Evolutionary conservation across 2,329 filamentous ascomycete species (phyloP).

Genomic region (Pseudogymnoascus sp.): DNA sequence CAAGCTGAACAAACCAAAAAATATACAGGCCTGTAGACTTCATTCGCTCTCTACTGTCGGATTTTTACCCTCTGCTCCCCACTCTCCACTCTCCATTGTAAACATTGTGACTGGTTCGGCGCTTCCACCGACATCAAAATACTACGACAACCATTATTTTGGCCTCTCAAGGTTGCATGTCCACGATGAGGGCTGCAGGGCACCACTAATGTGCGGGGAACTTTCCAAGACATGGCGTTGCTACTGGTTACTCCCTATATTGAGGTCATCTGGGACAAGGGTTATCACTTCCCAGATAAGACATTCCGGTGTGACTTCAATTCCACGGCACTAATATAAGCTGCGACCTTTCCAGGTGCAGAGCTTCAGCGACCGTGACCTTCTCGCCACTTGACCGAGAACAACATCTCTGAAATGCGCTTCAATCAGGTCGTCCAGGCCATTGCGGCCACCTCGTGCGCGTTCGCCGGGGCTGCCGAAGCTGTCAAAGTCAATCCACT

Average conservation of each 20-base stretch:
- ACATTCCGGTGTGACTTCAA: not conserved
- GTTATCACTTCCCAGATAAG: slow-evolving; percentile 7
- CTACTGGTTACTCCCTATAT: slow-evolving; percentile 3
- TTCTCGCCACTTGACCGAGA: not conserved
- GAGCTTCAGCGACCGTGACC: not conserved
- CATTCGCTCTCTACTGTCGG: not conserved
- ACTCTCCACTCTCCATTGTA: not conserved
- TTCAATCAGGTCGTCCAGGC: slow-evolving; percentile 11
- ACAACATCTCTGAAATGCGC: slow-evolving; percentile 14
- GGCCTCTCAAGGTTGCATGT: not conserved
- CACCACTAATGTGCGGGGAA: not conserved
- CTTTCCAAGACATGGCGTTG: not conserved
- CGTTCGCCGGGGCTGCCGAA: slow-evolving; percentile 30
- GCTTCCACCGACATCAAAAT: not conserved
- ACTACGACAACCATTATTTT: not conserved
- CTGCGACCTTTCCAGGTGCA: not conserved
- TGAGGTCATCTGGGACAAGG: not conserved
- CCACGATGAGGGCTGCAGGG: not conserved
- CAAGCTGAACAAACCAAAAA: not conserved
- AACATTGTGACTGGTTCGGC: not conserved
- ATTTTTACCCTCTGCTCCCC: not conserved
- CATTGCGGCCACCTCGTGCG: slow-evolving; percentile 11
- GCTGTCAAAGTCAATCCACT: slow-evolving; percentile 46
- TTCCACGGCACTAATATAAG: slow-evolving; percentile 5
- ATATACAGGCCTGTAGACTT: not conserved